These are phyloP conservation scores for Malassezia furfur DNA, from an alignment of 1,284 basidiomycete species.

Conservation along the genomic window DNA sequence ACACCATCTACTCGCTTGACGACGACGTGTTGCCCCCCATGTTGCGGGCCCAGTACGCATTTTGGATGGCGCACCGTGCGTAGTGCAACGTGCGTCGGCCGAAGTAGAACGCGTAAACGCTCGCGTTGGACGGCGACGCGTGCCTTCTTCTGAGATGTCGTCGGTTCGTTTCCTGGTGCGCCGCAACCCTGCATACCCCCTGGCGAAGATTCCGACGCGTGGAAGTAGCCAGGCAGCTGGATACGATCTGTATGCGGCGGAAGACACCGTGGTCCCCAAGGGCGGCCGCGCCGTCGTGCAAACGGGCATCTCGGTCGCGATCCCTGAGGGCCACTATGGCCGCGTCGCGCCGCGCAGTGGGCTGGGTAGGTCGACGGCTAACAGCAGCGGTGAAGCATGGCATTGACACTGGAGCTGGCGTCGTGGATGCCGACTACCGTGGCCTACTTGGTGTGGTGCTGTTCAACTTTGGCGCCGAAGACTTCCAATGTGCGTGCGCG, in stretches of 20 bases:
- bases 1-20: conserved; percentile 23
- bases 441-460: conserved; percentile 85
- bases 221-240: conserved; percentile 80
- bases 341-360: conserved; percentile 89
- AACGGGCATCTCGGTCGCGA: conserved; percentile 81
- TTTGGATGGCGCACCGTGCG: conserved; percentile 5
- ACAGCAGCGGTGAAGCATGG: conserved; percentile 81
- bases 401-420: conserved; percentile 93
- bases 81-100: background rate
- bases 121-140: too few relatives aligned
- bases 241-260: conserved; percentile 81
- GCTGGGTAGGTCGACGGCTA: conserved; percentile 58
- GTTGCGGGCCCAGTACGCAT: conserved; percentile 5
- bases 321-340: conserved; percentile 85
- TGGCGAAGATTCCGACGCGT: conserved; percentile 74
- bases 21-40: conserved; percentile 4
- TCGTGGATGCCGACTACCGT: conserved; percentile 91
- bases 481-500: conserved; percentile 57
- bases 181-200: conserved; percentile 59
- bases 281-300: conserved; percentile 76
- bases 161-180: conserved; percentile 64
- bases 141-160: background rate
- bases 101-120: background rate
- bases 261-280: conserved; percentile 23
- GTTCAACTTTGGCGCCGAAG: conserved; percentile 74